phyloP scores from a whole-genome alignment of 1,284 basidiomycete genomes.

The Marasmius sp. region DNA sequence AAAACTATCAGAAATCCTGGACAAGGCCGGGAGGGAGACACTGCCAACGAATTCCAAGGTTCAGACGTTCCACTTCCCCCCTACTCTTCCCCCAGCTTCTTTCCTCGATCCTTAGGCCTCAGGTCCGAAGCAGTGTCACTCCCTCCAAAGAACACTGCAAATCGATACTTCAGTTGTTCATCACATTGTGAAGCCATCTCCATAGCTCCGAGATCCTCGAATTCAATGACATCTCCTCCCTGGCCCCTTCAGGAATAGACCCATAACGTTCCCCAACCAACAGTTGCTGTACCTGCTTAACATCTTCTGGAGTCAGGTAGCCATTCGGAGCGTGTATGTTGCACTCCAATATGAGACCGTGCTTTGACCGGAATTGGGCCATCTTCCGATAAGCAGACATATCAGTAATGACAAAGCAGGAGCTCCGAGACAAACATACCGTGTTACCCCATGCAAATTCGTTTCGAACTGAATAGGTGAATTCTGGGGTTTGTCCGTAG shows the following conservation, averaged over 20 bases:
- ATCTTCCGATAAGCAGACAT: slow-evolving; percentile 30
- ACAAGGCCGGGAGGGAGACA: too few relatives aligned
- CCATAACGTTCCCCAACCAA: slow-evolving; percentile 50
- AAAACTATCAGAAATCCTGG: too few relatives aligned
- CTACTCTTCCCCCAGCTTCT: too few relatives aligned
- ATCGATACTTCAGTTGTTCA: slow-evolving; percentile 24
- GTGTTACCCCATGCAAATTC: slow-evolving; percentile 61
- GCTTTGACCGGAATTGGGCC: slow-evolving; percentile 55
- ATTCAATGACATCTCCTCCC: slow-evolving; percentile 8
- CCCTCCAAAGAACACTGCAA: neutral
- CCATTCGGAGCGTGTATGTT: slow-evolving; percentile 30
- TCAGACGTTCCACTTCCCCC: too few relatives aligned
- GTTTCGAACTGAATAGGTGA: slow-evolving; percentile 58
- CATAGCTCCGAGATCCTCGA: slow-evolving; percentile 31
- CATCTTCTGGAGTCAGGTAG: slow-evolving; percentile 15
- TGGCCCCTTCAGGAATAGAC: slow-evolving; percentile 34
- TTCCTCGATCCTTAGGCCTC: neutral
- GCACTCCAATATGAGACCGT: slow-evolving; percentile 60
- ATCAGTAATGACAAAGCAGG: neutral
- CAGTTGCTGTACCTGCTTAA: slow-evolving; percentile 15
- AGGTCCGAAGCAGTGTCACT: neutral
- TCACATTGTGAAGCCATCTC: slow-evolving; percentile 39
- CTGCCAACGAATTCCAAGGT: too few relatives aligned
- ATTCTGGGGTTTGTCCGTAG: slow-evolving; percentile 94
- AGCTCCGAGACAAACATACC: slow-evolving; percentile 38